phyloP scores from a whole-genome alignment of 805 yeast genomes.

The Maudiozyma saulgeensis region DNA sequence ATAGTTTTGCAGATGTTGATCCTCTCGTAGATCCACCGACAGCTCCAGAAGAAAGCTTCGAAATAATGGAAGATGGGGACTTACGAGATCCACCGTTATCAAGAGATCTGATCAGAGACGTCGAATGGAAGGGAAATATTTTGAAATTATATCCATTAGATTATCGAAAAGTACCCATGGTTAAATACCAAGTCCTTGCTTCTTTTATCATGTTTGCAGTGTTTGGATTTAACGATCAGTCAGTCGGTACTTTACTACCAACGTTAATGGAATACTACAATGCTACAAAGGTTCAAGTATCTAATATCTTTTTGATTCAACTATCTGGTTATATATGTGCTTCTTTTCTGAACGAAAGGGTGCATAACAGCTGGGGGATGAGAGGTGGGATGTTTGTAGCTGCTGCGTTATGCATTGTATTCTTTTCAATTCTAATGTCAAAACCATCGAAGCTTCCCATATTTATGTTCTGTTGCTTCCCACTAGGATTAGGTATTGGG shows the following conservation, averaged over 20 bases:
- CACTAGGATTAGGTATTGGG: constrained; percentile 30
- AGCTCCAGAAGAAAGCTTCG: neutral
- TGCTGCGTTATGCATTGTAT: constrained; percentile 12
- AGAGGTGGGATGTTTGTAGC: constrained; percentile 24
- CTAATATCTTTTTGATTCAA: constrained; percentile 26
- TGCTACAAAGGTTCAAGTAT: constrained; percentile 19
- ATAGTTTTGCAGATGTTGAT: neutral
- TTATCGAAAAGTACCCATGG: constrained; percentile 19
- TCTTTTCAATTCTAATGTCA: constrained; percentile 13
- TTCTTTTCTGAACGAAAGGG: constrained; percentile 21
- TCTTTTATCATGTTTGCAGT: constrained; percentile 23
- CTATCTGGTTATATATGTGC: constrained; percentile 26
- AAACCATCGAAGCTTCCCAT: constrained; percentile 19
- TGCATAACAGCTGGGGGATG: constrained; percentile 21
- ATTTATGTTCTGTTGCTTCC: constrained; percentile 21
- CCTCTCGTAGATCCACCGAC: neutral
- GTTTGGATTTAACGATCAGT: constrained; percentile 29
- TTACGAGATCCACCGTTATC: neutral
- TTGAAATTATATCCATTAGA: constrained; percentile 22
- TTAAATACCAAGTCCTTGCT: constrained; percentile 22
- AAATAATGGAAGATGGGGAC: neutral
- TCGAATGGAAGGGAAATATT: constrained; percentile 21
- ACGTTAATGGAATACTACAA: constrained; percentile 21
- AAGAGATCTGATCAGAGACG: constrained; percentile 6
- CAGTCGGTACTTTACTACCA: constrained; percentile 28